Evolutionary conservation across 179 eudicot genomes (phyloP), one percentile per base, ranked within the genome.

Genomic region (Carnegiea gigantea): DNA sequence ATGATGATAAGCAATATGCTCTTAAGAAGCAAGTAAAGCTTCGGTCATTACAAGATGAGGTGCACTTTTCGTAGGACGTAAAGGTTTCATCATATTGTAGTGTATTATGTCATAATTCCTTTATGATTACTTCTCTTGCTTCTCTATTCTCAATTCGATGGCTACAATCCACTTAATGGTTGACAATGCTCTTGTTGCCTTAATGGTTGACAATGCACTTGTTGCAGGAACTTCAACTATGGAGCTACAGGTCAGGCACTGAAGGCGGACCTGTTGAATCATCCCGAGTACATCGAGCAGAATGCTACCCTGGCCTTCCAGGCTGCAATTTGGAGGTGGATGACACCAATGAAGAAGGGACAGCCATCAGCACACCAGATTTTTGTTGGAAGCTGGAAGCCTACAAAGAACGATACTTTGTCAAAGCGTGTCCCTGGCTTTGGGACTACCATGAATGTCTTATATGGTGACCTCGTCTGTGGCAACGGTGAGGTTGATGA

Each of bases 201-300:
- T 82, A 49, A 48, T 65, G n/a, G 59, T 70, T 75, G 13, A 2
- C 33, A 28, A 6, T 83, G 68, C 21, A 71, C n/a, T 83, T 68
- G 12, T 67, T 6, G 9, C 79, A 95, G 98, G 98, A 95, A 95
- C 91, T 91, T 84, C 83, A 95, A 95, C 87, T 95, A 95, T 78
- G 98, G 98, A 83, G 86, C 82, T 28, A 46, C 81, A 12, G 99
- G 95, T 6, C 92, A 92, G 48, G 92, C 89, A 78, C 88, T 95
- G 23, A 93, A 95, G 80, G 88, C 82, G 17, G 92, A 93, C 79
- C 80, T 95, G 65, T 83, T 95, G 79, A 86, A 87, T 78, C 99
- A 95, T 83, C 98, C 99, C 0, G 99, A 95, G 81, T 91, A 93
- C 95, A 83, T 95, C 3, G 99, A 95, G 85, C 95, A 95, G 84